Conservation (phyloP, 345 rosid species). For the Citrus mangshanensis region DNA sequence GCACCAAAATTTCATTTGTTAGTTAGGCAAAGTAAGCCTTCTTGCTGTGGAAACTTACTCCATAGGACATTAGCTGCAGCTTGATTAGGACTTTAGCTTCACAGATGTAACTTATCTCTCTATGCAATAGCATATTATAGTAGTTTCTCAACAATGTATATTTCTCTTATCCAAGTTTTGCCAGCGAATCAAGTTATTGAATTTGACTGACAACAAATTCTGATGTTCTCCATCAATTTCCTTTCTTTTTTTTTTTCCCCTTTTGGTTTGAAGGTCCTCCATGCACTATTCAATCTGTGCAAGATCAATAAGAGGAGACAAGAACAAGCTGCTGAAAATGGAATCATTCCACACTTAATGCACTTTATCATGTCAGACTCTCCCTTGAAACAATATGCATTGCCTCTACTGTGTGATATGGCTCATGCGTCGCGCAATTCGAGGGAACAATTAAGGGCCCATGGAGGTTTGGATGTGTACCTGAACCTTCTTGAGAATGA, state of each 20-base stretch:
- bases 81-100: neutral
- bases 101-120: neutral
- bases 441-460: constrained; percentile 95
- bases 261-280: constrained; percentile 69
- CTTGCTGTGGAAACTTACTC: neutral
- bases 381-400: constrained; percentile 74
- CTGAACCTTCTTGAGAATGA: constrained; percentile 87
- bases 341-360: constrained; percentile 98
- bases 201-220: neutral
- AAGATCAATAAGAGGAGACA: constrained; percentile 99
- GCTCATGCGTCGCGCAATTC: constrained; percentile 99
- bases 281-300: constrained; percentile 94
- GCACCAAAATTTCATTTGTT: neutral
- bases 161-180: neutral
- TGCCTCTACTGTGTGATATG: constrained; percentile 97
- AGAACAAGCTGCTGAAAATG: constrained; percentile 99
- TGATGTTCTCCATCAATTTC: neutral
- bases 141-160: neutral
- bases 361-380: constrained; percentile 74
- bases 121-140: neutral
- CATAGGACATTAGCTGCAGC: neutral
- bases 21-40: neutral
- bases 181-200: neutral
- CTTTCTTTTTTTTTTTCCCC: neutral
- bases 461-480: constrained; percentile 93